Conservation (phyloP, 495 filamentous ascomycete species). For the Penicillium atrosanguineum region DNA sequence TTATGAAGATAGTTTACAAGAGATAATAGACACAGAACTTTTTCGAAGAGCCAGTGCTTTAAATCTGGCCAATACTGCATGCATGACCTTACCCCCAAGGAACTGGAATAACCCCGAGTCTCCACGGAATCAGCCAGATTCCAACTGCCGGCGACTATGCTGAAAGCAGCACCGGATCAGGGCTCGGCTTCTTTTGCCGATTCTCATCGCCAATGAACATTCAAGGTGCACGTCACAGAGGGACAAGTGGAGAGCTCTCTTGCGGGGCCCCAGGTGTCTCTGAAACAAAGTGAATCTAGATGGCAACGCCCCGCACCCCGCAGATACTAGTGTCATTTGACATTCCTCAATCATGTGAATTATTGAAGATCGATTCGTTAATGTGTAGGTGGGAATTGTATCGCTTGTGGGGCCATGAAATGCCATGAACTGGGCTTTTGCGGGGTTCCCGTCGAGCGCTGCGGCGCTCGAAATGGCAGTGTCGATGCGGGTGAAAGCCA, state of each 20-base stretch:
- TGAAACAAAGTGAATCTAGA: not conserved
- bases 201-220: conserved; percentile 7
- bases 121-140: not conserved
- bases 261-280: conserved; percentile 10
- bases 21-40: too few species aligned
- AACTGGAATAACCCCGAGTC: conserved; percentile 11
- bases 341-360: not conserved
- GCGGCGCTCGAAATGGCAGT: not conserved
- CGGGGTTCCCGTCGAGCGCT: not conserved
- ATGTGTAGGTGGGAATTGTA: not conserved
- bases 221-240: not conserved
- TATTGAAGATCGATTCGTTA: not conserved
- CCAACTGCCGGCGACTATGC: conserved; percentile 12
- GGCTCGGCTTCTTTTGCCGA: conserved; percentile 10
- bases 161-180: not conserved
- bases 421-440: not conserved
- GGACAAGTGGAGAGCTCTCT: conserved; percentile 10
- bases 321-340: not conserved
- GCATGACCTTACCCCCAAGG: not conserved
- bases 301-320: conserved; percentile 12
- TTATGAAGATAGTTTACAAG: too few species aligned
- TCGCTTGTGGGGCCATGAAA: conserved; percentile 1
- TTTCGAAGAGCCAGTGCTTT: not conserved
- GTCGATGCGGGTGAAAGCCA: not conserved
- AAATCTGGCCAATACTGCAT: not conserved